Conservation (phyloP, 2,329 filamentous ascomycete genomes). For the Epichloe uncinata region DNA sequence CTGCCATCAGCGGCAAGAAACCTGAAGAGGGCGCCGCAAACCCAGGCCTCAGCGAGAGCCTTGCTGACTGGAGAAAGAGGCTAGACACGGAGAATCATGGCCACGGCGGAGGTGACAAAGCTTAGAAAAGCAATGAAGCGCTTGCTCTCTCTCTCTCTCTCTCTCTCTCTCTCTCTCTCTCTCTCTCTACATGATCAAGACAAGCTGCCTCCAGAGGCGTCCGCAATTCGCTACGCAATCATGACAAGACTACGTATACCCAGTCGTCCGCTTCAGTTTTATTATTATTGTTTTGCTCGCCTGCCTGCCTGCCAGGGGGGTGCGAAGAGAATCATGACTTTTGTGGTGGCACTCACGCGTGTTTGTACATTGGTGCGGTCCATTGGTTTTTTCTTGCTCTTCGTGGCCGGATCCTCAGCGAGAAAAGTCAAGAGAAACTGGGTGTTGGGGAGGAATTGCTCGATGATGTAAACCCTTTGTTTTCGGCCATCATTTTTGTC, state of each 20-base stretch:
- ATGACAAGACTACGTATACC: constrained; percentile 19
- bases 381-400: neutral
- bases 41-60: constrained; percentile 51
- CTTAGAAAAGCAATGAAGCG: neutral
- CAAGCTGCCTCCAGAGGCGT: neutral
- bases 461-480: neutral
- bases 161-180: too few species aligned
- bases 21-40: constrained; percentile 27
- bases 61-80: constrained; percentile 69
- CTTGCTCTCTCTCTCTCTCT: too few species aligned
- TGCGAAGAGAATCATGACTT: neutral
- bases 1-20: constrained; percentile 24
- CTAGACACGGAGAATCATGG: constrained; percentile 43
- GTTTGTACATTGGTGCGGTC: neutral
- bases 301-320: constrained; percentile 7
- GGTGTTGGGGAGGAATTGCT: constrained; percentile 1
- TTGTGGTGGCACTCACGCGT: neutral
- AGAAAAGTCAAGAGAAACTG: neutral
- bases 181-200: neutral
- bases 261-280: constrained; percentile 13
- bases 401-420: neutral
- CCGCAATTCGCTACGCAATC: constrained; percentile 16
- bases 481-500: neutral
- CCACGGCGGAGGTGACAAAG: constrained; percentile 8
- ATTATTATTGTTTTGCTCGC: neutral